Base-by-base conservation (phyloP, 2,329 filamentous ascomycete species). In the Epichloe gansuensis region DNA sequence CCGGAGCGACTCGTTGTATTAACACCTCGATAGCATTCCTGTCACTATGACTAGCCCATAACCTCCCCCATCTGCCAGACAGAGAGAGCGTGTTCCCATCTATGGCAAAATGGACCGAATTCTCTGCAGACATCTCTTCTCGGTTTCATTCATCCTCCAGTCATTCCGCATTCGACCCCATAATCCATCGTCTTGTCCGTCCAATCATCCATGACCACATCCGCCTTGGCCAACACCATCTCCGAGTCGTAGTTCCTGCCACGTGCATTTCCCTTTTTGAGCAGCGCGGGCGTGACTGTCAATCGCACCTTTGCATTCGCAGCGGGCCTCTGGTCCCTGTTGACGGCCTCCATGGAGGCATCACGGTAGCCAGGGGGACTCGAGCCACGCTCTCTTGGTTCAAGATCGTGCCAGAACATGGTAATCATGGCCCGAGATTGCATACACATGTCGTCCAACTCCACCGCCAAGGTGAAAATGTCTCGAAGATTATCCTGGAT, bases 241-340 rank as follows among this genome's bases (percentile, higher is more conserved):
- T 34, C 15, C 6, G 7, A 17, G 6, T 56, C 48, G 11, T 55
- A 58, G 7, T n/a, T 17, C 8, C 51, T 46, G 0, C 57, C 57
- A 23, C 56, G 53, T 0, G 57, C 57, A 21, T 42, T 57, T 15
- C 57, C 57, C 21, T 51, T 42, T n/a, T 58, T 58, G 12, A 51
- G 11, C 2, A 59, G 38, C 11, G 35, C 34, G 1, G 57, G 57
- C 2, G 49, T 50, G 11, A 56, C 21, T 2, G 52, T 21, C 3
- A 54, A 38, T 12, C 52, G 42, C 4, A 57, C 27, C 3, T 15
- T n/a, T 35, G 12, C 9, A 31, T 8, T 6, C 11, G 3, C 23
- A 6, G 11, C 5, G n/a, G 13, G 35, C 21, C 27, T 40, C 12
- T 35, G 12, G 13, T 31, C 21, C 25, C 13, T 25, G n/a, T 40